phyloP scores from a whole-genome alignment of 2,329 filamentous ascomycete genomes.

The Microascus cirrosus region DNA sequence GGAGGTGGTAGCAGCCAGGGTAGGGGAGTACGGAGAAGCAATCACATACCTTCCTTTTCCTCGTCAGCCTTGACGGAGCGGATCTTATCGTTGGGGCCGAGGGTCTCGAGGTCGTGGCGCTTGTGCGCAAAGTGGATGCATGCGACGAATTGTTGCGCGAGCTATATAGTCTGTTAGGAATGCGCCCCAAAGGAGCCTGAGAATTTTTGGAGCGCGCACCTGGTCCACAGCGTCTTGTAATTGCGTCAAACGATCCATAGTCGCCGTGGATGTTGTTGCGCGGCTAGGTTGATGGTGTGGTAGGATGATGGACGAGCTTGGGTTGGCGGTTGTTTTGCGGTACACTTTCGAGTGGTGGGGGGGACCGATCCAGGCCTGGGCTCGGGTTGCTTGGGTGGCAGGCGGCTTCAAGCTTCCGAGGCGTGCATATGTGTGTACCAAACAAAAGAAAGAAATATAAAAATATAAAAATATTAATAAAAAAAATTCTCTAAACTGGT shows the following conservation, averaged over 20 bases:
- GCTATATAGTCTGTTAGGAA: constrained; percentile 24
- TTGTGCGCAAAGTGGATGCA: constrained; percentile 55
- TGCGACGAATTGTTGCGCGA: constrained; percentile 58
- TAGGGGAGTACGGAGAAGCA: not conserved
- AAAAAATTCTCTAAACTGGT: no score
- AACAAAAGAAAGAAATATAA: no score
- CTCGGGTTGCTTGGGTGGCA: not conserved
- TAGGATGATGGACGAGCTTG: not conserved
- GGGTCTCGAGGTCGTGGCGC: constrained; percentile 55
- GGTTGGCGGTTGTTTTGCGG: no score
- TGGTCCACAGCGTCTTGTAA: constrained; percentile 78
- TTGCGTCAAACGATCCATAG: constrained; percentile 71
- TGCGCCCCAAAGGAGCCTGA: not conserved
- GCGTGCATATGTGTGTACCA: no score
- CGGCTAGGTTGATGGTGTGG: not conserved
- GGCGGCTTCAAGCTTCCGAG: no score
- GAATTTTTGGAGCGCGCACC: constrained; percentile 29
- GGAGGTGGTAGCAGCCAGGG: not conserved
- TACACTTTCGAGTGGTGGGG: not conserved
- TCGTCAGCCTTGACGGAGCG: constrained; percentile 45
- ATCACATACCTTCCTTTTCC: constrained; percentile 34
- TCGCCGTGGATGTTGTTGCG: constrained; percentile 20
- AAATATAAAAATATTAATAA: no score
- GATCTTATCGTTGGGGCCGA: constrained; percentile 46
- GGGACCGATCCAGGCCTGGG: no score